phyloP scores from a whole-genome alignment of 169 alveolate species.

The Cystoisospora suis region DNA sequence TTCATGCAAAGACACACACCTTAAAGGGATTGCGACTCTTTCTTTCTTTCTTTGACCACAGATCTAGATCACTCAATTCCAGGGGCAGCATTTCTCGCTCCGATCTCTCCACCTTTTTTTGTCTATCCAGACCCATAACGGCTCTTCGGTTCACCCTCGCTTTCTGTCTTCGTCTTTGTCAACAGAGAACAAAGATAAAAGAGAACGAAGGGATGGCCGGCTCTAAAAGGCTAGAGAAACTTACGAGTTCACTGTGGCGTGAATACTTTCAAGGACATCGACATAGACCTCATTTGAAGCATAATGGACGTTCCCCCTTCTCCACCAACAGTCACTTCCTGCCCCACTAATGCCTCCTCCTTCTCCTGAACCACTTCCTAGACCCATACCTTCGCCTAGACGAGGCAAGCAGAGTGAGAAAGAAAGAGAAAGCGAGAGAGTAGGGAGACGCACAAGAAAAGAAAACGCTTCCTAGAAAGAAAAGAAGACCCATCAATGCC shows the following conservation, averaged over 20 bases:
- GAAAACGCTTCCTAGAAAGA: background rate
- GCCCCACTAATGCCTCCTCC: conserved; percentile 55
- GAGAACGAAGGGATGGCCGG: too few species aligned
- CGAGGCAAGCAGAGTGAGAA: background rate
- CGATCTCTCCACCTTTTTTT: too few species aligned
- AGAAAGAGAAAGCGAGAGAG: background rate
- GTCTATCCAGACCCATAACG: too few species aligned
- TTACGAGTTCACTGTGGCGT: conserved; percentile 25
- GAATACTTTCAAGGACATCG: conserved; percentile 21
- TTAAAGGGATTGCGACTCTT: too few species aligned
- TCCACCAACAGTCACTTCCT: conserved; percentile 47
- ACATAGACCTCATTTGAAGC: conserved; percentile 56
- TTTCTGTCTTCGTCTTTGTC: too few species aligned
- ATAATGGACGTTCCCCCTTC: conserved; percentile 38
- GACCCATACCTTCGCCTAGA: conserved; percentile 44
- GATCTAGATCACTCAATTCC: too few species aligned
- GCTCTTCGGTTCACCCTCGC: too few species aligned
- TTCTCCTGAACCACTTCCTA: conserved; percentile 46
- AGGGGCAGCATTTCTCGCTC: too few species aligned
- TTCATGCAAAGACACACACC: too few species aligned
- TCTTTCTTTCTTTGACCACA: too few species aligned
- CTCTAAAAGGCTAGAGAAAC: background rate
- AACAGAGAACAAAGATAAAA: too few species aligned
- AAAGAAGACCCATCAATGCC: too few species aligned
- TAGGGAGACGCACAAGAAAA: background rate